phyloP scores from a whole-genome alignment of 768 basidiomycete genomes.

The Mycena belliarum region DNA sequence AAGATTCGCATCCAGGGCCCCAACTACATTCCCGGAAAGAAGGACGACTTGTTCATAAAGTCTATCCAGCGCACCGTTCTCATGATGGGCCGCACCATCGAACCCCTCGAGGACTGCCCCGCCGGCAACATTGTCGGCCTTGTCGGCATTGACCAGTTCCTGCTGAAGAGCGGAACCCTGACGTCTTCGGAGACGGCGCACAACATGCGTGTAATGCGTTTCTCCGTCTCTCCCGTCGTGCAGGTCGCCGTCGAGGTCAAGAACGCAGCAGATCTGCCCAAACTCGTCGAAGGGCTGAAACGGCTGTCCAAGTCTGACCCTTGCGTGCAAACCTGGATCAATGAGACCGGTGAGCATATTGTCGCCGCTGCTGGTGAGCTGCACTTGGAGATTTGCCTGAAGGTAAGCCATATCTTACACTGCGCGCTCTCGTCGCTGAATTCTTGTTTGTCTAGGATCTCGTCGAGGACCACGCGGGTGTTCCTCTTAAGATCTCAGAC shows the following conservation, averaged over 20 bases:
- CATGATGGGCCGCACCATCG: constrained; percentile 99
- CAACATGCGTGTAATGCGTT: constrained; percentile 99
- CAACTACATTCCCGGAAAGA: constrained; percentile 98
- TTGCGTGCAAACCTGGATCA: constrained; percentile 95
- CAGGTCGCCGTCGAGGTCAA: constrained; percentile 99
- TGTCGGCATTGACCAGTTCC: constrained; percentile 99
- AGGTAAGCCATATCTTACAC: no score
- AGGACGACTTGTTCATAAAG: constrained; percentile 97
- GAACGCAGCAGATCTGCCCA: constrained; percentile 98
- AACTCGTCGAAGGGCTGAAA: constrained; percentile 99
- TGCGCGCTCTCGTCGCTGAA: no score
- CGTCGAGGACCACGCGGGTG: constrained; percentile 99
- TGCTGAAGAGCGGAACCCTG: constrained; percentile 98
- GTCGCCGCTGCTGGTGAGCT: constrained; percentile 99
- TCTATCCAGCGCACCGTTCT: constrained; percentile 97
- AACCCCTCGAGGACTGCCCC: constrained; percentile 99
- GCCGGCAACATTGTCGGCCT: constrained; percentile 99
- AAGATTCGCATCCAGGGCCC: constrained; percentile 99
- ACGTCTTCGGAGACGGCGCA: constrained; percentile 98
- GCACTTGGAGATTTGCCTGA: constrained; percentile 99
- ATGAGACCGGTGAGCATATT: constrained; percentile 96
- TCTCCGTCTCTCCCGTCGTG: constrained; percentile 99
- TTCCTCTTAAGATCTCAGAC: constrained; percentile 97
- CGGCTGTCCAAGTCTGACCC: constrained; percentile 99
- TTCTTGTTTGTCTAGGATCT: constrained; percentile 84